Conservation (phyloP, 2,329 filamentous ascomycete species). For the Cercospora nicotianae region DNA sequence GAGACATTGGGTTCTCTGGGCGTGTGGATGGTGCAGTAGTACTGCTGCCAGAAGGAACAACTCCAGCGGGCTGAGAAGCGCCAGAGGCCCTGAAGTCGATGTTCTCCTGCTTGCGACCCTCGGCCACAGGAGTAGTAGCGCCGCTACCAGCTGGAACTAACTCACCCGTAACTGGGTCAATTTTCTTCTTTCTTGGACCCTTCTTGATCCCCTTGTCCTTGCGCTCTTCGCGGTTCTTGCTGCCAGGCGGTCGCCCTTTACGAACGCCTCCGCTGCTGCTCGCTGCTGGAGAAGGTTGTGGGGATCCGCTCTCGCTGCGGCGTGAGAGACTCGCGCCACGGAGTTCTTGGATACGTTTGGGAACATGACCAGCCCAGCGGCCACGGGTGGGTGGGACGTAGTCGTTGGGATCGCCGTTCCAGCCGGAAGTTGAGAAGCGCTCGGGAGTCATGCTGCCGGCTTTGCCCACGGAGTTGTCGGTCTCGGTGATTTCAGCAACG, state of each 20-base stretch:
- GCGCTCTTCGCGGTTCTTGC: slow-evolving; percentile 49
- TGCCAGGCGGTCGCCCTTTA: slow-evolving; percentile 46
- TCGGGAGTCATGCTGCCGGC: slow-evolving; percentile 31
- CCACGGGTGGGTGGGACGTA: slow-evolving; percentile 30
- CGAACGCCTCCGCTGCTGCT: slow-evolving; percentile 21
- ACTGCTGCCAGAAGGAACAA: background rate
- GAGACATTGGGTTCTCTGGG: slow-evolving; percentile 12
- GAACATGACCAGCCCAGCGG: slow-evolving; percentile 38
- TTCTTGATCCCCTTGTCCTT: slow-evolving; percentile 53
- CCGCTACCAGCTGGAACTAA: background rate
- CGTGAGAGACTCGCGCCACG: slow-evolving; percentile 42
- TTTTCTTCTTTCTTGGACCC: slow-evolving; percentile 43
- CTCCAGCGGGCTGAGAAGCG: background rate
- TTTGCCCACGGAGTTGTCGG: slow-evolving; percentile 8
- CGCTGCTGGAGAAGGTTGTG: slow-evolving; percentile 15
- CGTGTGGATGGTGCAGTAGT: background rate
- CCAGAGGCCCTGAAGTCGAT: background rate
- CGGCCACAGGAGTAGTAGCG: background rate
- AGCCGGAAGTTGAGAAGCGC: slow-evolving; percentile 22
- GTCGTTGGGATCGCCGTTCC: slow-evolving; percentile 19
- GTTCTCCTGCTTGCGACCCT: background rate
- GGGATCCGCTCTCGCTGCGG: slow-evolving; percentile 25
- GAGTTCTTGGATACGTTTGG: slow-evolving; percentile 50
- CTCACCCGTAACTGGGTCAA: background rate
- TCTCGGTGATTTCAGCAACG: slow-evolving; percentile 13